These are phyloP conservation scores for Taphrina communis DNA, from an alignment of 1,139 yeast genomes.

Conservation along the genomic window DNA sequence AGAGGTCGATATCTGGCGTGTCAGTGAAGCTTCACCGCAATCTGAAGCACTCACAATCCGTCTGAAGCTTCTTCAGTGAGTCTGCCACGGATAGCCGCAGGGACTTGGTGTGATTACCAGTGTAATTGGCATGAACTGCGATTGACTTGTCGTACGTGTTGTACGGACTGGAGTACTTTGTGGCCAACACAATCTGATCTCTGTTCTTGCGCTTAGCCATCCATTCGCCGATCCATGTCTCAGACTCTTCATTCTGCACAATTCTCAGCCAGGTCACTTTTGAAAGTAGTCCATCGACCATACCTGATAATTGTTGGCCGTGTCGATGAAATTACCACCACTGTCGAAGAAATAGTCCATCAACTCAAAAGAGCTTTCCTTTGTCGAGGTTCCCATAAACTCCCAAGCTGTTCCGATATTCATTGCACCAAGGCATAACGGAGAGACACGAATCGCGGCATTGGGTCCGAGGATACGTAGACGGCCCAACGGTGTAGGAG, in stretches of 20 bases:
- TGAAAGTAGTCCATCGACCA: background rate
- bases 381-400: conserved; percentile 46
- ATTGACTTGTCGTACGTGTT: conserved; percentile 35
- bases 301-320: conserved; percentile 48
- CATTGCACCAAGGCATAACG: conserved; percentile 49
- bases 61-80: conserved; percentile 45
- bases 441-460: conserved; percentile 49
- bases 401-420: conserved; percentile 48
- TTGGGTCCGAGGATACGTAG: conserved; percentile 46
- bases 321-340: conserved; percentile 49
- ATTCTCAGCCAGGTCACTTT: background rate
- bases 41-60: conserved; percentile 38
- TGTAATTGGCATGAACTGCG: conserved; percentile 41
- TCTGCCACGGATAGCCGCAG: conserved; percentile 43
- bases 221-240: conserved; percentile 47
- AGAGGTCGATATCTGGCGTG: conserved; percentile 42
- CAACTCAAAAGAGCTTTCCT: conserved; percentile 46
- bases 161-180: conserved; percentile 46
- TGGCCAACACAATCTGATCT: conserved; percentile 46
- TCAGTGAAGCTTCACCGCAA: background rate
- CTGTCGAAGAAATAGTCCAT: conserved; percentile 47
- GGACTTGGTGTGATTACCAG: conserved; percentile 44
- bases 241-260: conserved; percentile 12
- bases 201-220: conserved; percentile 45
- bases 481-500: conserved; percentile 46